These are phyloP conservation scores for Sequoia sempervirens DNA, from an alignment of 75 land plant species.

Conservation along the genomic window DNA sequence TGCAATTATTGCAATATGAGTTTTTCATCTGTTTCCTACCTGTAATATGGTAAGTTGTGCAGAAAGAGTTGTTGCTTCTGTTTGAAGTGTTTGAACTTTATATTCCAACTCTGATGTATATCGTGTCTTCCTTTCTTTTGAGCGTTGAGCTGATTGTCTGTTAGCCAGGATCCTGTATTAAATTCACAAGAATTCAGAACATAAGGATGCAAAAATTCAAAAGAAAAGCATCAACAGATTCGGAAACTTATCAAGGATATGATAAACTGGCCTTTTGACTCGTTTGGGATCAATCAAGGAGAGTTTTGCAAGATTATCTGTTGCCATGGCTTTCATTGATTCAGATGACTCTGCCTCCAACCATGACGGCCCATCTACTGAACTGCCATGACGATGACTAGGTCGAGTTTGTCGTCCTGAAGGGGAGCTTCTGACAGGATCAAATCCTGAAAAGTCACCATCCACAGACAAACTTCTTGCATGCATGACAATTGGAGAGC, in stretches of 20 bases:
- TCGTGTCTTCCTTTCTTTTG: constrained; percentile 54
- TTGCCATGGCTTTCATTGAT: constrained; percentile 43
- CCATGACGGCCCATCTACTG: constrained; percentile 49
- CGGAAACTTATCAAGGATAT: constrained; percentile 27
- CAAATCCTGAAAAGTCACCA: constrained; percentile 40
- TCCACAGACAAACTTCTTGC: constrained; percentile 60
- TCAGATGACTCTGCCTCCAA: constrained; percentile 15
- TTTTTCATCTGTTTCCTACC: constrained; percentile 14
- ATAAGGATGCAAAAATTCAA: not conserved
- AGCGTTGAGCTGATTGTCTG: constrained; percentile 56
- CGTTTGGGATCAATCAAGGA: constrained; percentile 54
- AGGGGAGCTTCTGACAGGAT: not conserved
- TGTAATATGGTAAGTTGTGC: constrained; percentile 46
- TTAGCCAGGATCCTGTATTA: constrained; percentile 45
- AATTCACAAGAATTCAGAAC: not conserved
- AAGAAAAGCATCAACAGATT: not conserved
- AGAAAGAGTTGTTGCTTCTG: constrained; percentile 50
- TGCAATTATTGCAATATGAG: not conserved
- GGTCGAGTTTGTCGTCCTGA: constrained; percentile 7
- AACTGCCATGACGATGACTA: constrained; percentile 40
- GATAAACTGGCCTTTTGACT: constrained; percentile 38
- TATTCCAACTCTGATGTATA: constrained; percentile 45
- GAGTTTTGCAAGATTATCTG: constrained; percentile 49
- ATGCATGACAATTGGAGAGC: constrained; percentile 17
- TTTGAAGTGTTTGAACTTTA: constrained; percentile 48